Conservation (phyloP, 441 rosid species). For the Rhodomyrtus psidioides region DNA sequence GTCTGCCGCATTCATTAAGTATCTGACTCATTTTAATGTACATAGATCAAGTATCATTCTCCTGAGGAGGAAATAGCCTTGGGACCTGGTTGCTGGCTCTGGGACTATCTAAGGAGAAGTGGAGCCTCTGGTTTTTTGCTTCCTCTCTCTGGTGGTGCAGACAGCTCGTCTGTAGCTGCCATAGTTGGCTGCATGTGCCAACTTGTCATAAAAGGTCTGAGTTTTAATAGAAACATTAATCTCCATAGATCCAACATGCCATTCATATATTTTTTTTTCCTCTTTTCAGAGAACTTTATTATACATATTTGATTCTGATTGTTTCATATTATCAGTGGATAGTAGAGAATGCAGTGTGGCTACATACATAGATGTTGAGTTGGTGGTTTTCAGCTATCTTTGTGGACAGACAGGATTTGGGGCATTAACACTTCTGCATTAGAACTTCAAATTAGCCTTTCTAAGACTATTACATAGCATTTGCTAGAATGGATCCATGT, state of each 20-base stretch:
- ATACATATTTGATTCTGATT: not conserved
- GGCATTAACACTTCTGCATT: not conserved
- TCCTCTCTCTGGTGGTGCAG: constrained; percentile 99
- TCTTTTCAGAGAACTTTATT: not conserved
- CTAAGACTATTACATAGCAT: not conserved
- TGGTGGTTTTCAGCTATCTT: not conserved
- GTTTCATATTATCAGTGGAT: not conserved
- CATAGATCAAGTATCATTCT: constrained; percentile 69
- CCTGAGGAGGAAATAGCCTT: constrained; percentile 98
- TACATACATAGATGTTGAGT: not conserved
- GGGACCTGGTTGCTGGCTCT: constrained; percentile 97
- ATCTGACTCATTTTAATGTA: not conserved
- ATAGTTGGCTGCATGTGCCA: constrained; percentile 99
- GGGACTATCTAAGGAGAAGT: constrained; percentile 97
- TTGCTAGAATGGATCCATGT: not conserved
- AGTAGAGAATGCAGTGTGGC: not conserved
- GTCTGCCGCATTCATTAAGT: not conserved
- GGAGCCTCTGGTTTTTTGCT: constrained; percentile 97
- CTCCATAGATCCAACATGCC: not conserved
- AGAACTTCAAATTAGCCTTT: not conserved
- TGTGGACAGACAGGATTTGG: not conserved
- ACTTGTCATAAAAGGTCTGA: constrained; percentile 84
- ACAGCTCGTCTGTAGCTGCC: constrained; percentile 97
- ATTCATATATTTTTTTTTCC: not conserved
- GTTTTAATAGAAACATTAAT: not conserved